These are phyloP conservation scores for Fusarium multiceps DNA, from an alignment of 2,329 filamentous ascomycete species.

Conservation along the genomic window DNA sequence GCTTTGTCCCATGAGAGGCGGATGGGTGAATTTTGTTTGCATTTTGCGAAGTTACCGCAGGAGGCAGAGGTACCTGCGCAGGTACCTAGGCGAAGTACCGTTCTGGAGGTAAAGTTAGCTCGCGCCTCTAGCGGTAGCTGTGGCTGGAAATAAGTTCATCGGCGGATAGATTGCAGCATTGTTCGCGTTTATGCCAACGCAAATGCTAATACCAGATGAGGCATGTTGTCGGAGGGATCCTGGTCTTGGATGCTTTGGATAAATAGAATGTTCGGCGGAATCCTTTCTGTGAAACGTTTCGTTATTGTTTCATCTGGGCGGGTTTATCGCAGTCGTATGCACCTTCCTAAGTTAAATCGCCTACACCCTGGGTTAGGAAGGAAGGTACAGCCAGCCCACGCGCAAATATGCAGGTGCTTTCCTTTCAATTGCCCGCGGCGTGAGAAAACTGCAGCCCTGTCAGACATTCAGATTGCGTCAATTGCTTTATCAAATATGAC, in stretches of 20 bases:
- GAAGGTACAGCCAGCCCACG: not conserved
- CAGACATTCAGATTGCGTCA: slow-evolving; percentile 9
- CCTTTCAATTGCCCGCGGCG: not conserved
- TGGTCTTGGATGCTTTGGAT: slow-evolving; percentile 9
- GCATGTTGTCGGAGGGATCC: slow-evolving; percentile 24
- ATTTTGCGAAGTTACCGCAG: not conserved
- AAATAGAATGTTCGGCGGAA: slow-evolving; percentile 24
- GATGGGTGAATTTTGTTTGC: not conserved
- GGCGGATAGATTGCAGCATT: slow-evolving; percentile 15
- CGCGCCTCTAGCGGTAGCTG: not conserved
- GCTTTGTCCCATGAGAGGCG: not conserved
- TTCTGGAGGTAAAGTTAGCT: not conserved
- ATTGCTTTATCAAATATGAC: not conserved
- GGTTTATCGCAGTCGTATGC: slow-evolving; percentile 7
- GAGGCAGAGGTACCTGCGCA: not conserved
- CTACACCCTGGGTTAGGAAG: slow-evolving; percentile 1
- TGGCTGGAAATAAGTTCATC: slow-evolving; percentile 27
- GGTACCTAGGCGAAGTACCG: not conserved
- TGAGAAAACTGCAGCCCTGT: slow-evolving; percentile 15
- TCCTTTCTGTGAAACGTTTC: slow-evolving; percentile 42
- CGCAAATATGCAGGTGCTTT: slow-evolving; percentile 8
- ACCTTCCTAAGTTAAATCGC: slow-evolving; percentile 13
- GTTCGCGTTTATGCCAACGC: slow-evolving; percentile 12
- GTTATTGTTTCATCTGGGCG: slow-evolving; percentile 43
- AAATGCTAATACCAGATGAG: slow-evolving; percentile 21